phyloP scores from a whole-genome alignment of 192 early-diverging fungal species.

The Backusella macrospora region DNA sequence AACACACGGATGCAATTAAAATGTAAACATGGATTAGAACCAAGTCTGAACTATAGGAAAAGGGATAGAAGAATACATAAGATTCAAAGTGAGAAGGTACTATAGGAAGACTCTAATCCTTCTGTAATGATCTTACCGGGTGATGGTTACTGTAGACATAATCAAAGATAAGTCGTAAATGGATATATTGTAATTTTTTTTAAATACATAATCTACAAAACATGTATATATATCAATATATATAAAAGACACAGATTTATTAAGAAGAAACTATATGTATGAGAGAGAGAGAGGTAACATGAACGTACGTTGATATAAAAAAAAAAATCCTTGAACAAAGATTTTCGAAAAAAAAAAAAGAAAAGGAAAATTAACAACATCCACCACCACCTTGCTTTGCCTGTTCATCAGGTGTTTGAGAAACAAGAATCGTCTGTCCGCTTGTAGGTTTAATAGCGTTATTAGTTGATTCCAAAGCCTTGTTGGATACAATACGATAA shows the following conservation, averaged over 20 bases:
- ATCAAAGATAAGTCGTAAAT: no score
- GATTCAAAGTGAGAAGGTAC: no score
- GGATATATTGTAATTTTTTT: no score
- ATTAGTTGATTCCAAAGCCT: slow-evolving; percentile 84
- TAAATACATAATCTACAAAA: no score
- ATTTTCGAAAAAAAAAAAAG: background rate
- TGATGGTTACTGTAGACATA: no score
- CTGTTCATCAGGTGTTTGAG: slow-evolving; percentile 59
- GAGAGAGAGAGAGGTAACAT: background rate
- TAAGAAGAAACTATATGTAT: background rate
- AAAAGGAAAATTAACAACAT: slow-evolving; percentile 57
- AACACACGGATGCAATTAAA: no score
- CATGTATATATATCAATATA: no score
- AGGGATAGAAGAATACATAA: no score
- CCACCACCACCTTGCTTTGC: slow-evolving; percentile 47
- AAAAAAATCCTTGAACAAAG: background rate
- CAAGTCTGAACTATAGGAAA: no score
- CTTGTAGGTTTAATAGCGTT: slow-evolving; percentile 70
- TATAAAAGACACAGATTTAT: background rate
- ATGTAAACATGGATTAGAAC: no score
- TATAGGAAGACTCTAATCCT: no score
- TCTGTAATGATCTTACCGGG: no score
- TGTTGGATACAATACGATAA: slow-evolving; percentile 97
- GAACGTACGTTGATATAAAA: background rate
- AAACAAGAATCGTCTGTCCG: slow-evolving; percentile 72